A percentile compares a stretch with the other conserved stretches of the same genome.
phyloP scores from a whole-genome alignment of 441 rosid species.

The Adansonia gregorii region DNA sequence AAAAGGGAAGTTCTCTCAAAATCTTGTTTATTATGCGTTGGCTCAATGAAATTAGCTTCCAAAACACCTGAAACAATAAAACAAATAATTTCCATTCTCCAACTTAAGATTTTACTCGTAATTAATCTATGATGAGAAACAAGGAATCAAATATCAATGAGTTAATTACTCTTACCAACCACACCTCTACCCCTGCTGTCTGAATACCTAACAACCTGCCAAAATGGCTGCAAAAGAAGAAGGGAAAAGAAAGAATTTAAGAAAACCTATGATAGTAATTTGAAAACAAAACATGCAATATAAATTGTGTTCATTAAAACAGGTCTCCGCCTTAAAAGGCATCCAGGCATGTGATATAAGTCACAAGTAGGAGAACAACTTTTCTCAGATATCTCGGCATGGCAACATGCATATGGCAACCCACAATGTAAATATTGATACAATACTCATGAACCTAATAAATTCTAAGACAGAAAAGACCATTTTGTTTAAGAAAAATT shows the following conservation, averaged over 20 bases:
- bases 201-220: slow-evolving; percentile 66
- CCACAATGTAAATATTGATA: neutral
- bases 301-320: neutral
- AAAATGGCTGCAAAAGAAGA: slow-evolving; percentile 73
- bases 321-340: neutral
- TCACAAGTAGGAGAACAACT: neutral
- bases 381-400: neutral
- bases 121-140: slow-evolving; percentile 21
- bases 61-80: slow-evolving; percentile 65
- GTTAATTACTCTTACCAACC: slow-evolving; percentile 67
- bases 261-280: neutral
- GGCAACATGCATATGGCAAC: neutral
- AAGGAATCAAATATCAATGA: slow-evolving; percentile 21
- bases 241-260: slow-evolving; percentile 1
- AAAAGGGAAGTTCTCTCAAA: slow-evolving; percentile 95
- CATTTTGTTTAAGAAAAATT: neutral
- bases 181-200: slow-evolving; percentile 85
- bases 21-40: slow-evolving; percentile 96
- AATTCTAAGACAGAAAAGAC: neutral
- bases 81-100: slow-evolving; percentile 24
- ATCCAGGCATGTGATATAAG: neutral
- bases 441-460: neutral
- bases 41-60: slow-evolving; percentile 94
- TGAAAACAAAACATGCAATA: neutral
- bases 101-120: slow-evolving; percentile 22